Evolutionary conservation across 257 asterid genomes (phyloP).

Genomic region (Nicotiana benthamiana): DNA sequence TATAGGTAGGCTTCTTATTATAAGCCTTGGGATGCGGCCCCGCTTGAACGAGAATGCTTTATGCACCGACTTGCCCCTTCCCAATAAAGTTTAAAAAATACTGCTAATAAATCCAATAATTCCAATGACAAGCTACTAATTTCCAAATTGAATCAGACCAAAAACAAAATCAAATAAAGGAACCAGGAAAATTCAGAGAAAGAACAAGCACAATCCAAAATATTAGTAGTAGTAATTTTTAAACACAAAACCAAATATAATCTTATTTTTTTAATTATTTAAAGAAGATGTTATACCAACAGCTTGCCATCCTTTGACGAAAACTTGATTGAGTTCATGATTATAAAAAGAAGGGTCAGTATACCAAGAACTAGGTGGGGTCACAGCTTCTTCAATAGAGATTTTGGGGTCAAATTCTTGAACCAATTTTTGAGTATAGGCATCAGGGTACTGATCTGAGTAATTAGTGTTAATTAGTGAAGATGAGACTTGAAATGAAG

Average conservation of each 20-base stretch:
- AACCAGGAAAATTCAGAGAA: not conserved
- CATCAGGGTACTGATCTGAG: not conserved
- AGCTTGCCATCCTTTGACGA: constrained; percentile 68
- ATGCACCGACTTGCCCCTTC: no score
- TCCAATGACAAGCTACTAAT: not conserved
- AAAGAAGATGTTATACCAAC: constrained; percentile 34
- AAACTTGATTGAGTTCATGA: constrained; percentile 52
- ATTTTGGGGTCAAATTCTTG: constrained; percentile 55
- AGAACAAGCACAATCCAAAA: not conserved
- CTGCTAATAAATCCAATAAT: not conserved
- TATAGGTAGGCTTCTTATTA: no score
- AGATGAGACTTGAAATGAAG: not conserved
- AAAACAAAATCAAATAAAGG: not conserved
- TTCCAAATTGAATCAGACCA: not conserved
- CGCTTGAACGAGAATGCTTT: no score
- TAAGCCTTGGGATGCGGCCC: no score
- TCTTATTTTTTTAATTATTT: not conserved
- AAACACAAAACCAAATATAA: no score
- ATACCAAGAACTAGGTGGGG: constrained; percentile 86
- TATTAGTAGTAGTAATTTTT: no score
- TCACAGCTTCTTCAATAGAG: constrained; percentile 57
- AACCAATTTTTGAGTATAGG: constrained; percentile 20
- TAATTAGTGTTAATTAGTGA: not conserved
- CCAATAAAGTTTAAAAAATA: no score
- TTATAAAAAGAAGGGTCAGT: constrained; percentile 53